Evolutionary conservation across 2,329 filamentous ascomycete genomes (phyloP), one percentile per base, ranked within the genome.

Genomic region (Curvularia lunata): DNA sequence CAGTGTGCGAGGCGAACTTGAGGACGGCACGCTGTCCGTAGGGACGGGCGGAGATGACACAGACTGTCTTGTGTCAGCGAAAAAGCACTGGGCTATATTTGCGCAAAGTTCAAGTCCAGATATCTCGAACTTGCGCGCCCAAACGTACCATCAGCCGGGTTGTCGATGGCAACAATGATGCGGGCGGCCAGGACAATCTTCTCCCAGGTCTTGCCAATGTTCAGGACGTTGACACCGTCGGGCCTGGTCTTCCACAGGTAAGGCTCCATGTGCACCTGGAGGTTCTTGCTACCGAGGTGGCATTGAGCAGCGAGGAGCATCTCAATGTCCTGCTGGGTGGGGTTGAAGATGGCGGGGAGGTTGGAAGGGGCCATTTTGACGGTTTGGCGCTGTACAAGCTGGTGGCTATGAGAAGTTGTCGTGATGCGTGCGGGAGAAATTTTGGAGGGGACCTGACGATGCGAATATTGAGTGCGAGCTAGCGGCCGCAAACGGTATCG

Each of bases 151-250:
- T 99, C 95, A 82, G 94, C 92, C 76, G 95, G 95, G 91, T 99
- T 99, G 88, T 99, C 96, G 78, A 99, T 89, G 80, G 95, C 92
- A 79, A 91, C 94, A 82, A 99, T 98, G 86, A 99, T 97, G 78
- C 95, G 93, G 80, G 95, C 95, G 73, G 95, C 95, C 73, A 99
- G 89, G 78, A 98, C 92, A 80, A 99, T 97, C 88, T 99, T 99
- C 88, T 99, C 95, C 95, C 94, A 99, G 84, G 95, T 99, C 92
- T 99, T 99, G 86, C 94, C 93, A 83, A 99, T 92, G 89, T 99
- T 99, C 83, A 99, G 87, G 72, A 99, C 88, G 82, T 99, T 99
- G 85, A 99, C 90, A 84, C 95, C 95, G 78, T 99, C 96, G 71
- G 92, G 90, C 80, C 95, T 91, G 81, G 92, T 97, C 91, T 99